Base-by-base conservation (phyloP, 2,329 filamentous ascomycete genomes). In the Rhynchosporium secalis region DNA sequence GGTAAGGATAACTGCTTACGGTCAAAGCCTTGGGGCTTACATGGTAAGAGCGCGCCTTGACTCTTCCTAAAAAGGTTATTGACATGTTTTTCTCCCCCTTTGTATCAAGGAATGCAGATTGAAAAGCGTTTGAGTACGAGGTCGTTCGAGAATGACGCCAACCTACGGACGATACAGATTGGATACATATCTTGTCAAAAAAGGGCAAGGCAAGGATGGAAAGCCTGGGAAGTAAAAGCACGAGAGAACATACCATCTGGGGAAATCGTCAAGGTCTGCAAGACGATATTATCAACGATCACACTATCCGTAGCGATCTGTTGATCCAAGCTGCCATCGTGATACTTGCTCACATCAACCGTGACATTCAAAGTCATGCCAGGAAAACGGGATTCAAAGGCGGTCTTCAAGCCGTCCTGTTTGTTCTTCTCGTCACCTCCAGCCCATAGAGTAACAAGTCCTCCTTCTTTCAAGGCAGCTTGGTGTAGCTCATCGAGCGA, bases 301-400 rank as follows among this genome's bases (percentile, higher is more conserved):
- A 78, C 72, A 5, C 72, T 74, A 7, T 73, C 70, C 1, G 67
- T 63, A 3, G 75, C 77, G 1, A 83, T 70, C 61, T 81, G 78
- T 43, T 76, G 70, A 65, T 85, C 80, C 6, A 84, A 66, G 7
- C 73, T 73, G 20, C 67, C 73, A 60, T 83, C 79, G 65, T 81
- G 81, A 65, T 84, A 85, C 67, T 84, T 85, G 62, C 81, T 83
- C 0, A 84, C 69, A 62, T 84, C 81, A 48, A 84, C 80, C 0
- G 82, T 61, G 29, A 41, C 10, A 15, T 56, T 61, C 31, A 48
- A 15, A 15, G 49, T 54, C 83, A 84, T 78, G 8, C 77, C 76
- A 0, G 81, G 81, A 81, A 79, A 63, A 82, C 83, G 0, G 75
- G 74, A 3, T 70, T 46, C 66, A 79, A 81, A 13, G 81, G 62